phyloP scores from a whole-genome alignment of 2,329 filamentous ascomycete genomes.

The Colletotrichum cordylinicola region DNA sequence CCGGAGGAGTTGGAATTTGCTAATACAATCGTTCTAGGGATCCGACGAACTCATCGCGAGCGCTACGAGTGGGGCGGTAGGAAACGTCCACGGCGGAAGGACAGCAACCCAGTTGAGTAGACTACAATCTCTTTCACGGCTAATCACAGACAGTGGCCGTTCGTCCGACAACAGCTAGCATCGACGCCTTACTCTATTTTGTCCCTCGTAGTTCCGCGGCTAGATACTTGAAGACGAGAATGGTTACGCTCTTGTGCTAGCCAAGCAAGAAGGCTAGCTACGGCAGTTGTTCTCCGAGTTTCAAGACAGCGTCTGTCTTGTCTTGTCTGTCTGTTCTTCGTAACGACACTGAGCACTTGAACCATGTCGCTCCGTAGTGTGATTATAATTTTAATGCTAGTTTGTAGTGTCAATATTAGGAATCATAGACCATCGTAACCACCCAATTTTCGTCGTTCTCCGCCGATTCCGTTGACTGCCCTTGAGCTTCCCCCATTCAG shows the following conservation, averaged over 20 bases:
- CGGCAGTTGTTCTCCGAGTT: neutral
- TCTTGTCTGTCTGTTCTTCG: neutral
- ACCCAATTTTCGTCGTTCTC: neutral
- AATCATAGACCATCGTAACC: neutral
- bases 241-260: neutral
- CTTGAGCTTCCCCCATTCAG: neutral
- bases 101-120: neutral
- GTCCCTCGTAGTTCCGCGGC: neutral
- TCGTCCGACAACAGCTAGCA: neutral
- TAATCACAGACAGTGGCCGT: rapidly evolving
- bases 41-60: neutral
- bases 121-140: neutral
- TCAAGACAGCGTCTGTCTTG: neutral
- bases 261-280: neutral
- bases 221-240: neutral
- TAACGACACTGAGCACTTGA: too few relatives aligned
- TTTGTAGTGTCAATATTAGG: neutral
- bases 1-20: neutral
- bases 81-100: neutral
- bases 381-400: neutral
- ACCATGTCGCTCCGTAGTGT: too few relatives aligned
- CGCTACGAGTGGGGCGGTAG: neutral
- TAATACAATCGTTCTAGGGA: neutral
- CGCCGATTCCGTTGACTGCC: neutral
- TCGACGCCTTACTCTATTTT: neutral